Conservation (phyloP, 305 asterid genomes). For the Fraxinus platypoda region DNA sequence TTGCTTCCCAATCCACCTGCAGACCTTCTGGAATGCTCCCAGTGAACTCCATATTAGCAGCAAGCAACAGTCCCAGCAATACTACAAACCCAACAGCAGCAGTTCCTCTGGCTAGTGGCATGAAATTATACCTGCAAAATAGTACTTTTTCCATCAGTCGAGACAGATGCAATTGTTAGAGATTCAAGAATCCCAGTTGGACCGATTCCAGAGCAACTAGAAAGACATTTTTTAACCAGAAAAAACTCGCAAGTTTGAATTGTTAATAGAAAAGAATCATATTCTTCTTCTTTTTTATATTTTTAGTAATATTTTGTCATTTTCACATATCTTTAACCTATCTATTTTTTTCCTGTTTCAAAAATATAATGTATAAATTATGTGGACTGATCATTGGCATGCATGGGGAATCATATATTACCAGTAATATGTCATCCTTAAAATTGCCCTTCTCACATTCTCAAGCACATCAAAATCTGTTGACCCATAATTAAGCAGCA, state of each 20-base stretch:
- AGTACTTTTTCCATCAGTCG: neutral
- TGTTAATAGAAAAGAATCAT: neutral
- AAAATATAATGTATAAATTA: neutral
- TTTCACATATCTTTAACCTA: neutral
- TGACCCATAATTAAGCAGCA: no score
- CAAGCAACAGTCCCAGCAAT: conserved; percentile 82
- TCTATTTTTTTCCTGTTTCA: neutral
- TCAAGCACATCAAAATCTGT: conserved; percentile 81
- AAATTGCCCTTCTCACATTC: conserved; percentile 79
- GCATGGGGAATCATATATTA: conserved; percentile 28
- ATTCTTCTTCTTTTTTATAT: neutral
- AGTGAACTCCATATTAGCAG: conserved; percentile 96
- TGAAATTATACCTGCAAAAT: conserved; percentile 76
- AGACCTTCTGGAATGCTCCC: conserved; percentile 88
- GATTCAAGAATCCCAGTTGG: neutral
- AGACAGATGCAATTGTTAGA: neutral
- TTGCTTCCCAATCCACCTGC: conserved; percentile 98
- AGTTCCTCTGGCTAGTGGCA: conserved; percentile 83
- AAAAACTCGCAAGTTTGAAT: neutral
- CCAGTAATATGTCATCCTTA: conserved; percentile 94
- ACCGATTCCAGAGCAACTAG: neutral
- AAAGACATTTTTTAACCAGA: neutral
- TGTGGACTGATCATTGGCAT: neutral
- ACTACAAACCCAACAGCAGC: conserved; percentile 79
- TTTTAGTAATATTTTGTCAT: neutral